Evolutionary conservation across 202 grass and related monocot species (phyloP).

Genomic region (Schoenoplectus triqueter): DNA sequence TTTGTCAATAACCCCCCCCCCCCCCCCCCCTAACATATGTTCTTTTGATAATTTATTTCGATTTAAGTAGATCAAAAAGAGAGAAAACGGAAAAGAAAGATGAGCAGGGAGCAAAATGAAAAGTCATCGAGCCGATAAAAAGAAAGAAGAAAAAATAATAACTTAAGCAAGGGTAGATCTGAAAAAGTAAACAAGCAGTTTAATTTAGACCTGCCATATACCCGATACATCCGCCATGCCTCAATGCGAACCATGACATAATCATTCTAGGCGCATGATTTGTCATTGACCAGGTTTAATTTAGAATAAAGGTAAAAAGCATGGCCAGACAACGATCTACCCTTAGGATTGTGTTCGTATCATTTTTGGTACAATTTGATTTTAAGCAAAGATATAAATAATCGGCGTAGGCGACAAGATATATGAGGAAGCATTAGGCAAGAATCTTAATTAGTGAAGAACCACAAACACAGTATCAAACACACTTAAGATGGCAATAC

Average conservation of each 20-base stretch:
- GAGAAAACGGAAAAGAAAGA: too few relatives aligned
- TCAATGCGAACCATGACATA: neutral
- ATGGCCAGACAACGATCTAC: constrained; percentile 27
- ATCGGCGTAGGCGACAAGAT: too few relatives aligned
- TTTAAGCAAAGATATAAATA: neutral
- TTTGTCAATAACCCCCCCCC: neutral
- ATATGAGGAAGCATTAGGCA: too few relatives aligned
- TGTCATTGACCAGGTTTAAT: constrained; percentile 28
- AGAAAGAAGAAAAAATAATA: neutral
- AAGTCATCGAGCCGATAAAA: neutral
- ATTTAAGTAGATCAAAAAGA: neutral
- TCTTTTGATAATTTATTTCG: neutral
- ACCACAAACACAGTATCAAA: too few relatives aligned
- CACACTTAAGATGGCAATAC: too few relatives aligned
- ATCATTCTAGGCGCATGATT: constrained; percentile 6
- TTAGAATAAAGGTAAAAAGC: neutral
- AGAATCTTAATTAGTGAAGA: too few relatives aligned
- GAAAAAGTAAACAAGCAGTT: neutral
- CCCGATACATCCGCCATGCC: neutral
- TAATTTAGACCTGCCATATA: neutral
- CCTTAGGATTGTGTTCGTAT: neutral
- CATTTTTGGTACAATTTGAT: neutral
- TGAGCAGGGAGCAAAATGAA: neutral
- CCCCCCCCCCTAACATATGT: neutral
- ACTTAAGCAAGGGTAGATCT: neutral